Percentiles rank a stretch among this genome's conserved stretches.
These are phyloP conservation scores for Fraxinus ornus DNA, from an alignment of 305 asterid genomes.

Conservation along the genomic window DNA sequence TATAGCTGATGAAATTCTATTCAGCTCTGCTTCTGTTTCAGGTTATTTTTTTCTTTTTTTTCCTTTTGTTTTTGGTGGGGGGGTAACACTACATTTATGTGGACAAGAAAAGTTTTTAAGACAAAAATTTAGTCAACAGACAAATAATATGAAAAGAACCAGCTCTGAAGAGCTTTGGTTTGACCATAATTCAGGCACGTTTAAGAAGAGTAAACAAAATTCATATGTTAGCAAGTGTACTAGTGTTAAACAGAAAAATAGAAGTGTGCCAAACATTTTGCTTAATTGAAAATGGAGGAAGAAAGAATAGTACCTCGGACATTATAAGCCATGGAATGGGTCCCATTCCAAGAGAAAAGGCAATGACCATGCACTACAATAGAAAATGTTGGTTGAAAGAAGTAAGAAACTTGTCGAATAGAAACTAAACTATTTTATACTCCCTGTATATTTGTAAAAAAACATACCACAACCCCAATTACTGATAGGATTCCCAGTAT, in stretches of 20 bases:
- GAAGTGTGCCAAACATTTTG: not conserved
- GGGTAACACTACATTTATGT: not conserved
- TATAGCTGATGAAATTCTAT: not conserved
- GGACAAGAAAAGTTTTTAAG: not conserved
- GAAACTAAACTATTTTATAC: conserved; percentile 11
- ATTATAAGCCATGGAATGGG: conserved; percentile 96
- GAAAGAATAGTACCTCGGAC: conserved; percentile 74
- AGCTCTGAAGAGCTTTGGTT: not conserved
- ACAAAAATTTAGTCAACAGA: not conserved
- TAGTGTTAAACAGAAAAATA: not conserved
- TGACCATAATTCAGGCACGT: not conserved
- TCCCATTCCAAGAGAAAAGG: conserved; percentile 90
- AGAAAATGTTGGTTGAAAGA: conserved; percentile 22
- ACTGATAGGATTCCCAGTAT: conserved; percentile 69
- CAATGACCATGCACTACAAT: conserved; percentile 63
- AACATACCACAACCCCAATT: conserved; percentile 78
- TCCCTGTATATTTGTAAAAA: conserved; percentile 11
- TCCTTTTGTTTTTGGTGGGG: not conserved
- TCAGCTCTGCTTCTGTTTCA: not conserved
- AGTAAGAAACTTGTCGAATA: conserved; percentile 13
- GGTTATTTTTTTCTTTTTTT: not conserved
- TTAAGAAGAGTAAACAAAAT: not conserved
- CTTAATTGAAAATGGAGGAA: not conserved
- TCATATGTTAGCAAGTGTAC: not conserved
- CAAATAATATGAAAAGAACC: not conserved